phyloP scores from a whole-genome alignment of 768 basidiomycete species.

The Leucosporidium scottii region DNA sequence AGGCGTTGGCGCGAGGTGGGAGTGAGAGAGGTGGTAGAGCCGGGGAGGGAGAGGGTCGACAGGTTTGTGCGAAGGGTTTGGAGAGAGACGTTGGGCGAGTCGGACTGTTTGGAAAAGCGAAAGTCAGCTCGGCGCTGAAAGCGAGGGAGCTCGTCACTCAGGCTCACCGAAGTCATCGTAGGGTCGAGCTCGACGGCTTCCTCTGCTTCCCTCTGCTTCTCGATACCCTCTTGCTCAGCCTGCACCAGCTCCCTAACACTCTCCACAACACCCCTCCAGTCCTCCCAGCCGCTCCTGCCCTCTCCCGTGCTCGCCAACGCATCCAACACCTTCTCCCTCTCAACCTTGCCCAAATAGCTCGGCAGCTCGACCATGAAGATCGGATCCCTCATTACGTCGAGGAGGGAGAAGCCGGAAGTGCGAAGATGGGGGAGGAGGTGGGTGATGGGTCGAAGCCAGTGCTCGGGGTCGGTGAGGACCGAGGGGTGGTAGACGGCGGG shows the following conservation, averaged over 20 bases:
- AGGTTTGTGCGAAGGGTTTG: slow-evolving; percentile 64
- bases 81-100: slow-evolving; percentile 44
- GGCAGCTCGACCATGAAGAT: slow-evolving; percentile 28
- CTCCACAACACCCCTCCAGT: slow-evolving; percentile 10
- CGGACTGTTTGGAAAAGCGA: background rate
- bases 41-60: slow-evolving; percentile 54
- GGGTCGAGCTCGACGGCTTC: slow-evolving; percentile 26
- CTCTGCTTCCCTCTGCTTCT: slow-evolving; percentile 9
- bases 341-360: slow-evolving; percentile 29
- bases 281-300: slow-evolving; percentile 5
- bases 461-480: slow-evolving; percentile 12
- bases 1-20: slow-evolving; percentile 66
- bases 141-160: background rate
- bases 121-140: background rate
- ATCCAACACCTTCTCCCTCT: slow-evolving; percentile 26
- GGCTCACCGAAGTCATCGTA: background rate
- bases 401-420: slow-evolving; percentile 18
- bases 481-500: slow-evolving; percentile 25
- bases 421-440: slow-evolving; percentile 18
- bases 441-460: slow-evolving; percentile 18
- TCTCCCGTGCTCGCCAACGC: slow-evolving; percentile 26
- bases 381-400: slow-evolving; percentile 17
- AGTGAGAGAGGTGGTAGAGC: slow-evolving; percentile 59
- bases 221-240: slow-evolving; percentile 14
- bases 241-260: slow-evolving; percentile 1